Percentiles rank a stretch among this genome's conserved stretches.
These are phyloP conservation scores for Henckelia pumila DNA, from an alignment of 257 asterid genomes.

Conservation along the genomic window DNA sequence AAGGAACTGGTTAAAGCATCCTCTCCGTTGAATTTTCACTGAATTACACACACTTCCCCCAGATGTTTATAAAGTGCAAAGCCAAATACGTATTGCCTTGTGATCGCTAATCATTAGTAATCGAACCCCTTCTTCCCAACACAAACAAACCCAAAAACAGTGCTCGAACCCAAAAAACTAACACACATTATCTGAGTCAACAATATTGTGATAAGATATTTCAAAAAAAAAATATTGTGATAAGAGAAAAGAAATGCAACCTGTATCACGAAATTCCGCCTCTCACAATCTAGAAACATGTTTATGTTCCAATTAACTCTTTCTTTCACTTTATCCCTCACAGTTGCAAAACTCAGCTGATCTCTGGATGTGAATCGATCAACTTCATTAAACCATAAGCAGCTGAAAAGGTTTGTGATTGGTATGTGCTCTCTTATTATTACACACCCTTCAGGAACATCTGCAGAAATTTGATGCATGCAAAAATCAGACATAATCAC, in stretches of 20 bases:
- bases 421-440: conserved; percentile 85
- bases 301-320: conserved; percentile 65
- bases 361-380: conserved; percentile 95
- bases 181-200: neutral
- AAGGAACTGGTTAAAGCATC: neutral
- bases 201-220: conserved; percentile 4
- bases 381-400: conserved; percentile 97
- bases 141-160: neutral
- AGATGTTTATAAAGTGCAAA: neutral
- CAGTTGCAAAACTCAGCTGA: conserved; percentile 94
- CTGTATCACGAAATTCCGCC: conserved; percentile 91
- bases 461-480: conserved; percentile 46
- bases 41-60: neutral
- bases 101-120: neutral
- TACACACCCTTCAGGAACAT: conserved; percentile 99
- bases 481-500: conserved; percentile 19
- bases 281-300: conserved; percentile 95
- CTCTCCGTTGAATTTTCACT: neutral
- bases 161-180: neutral
- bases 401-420: conserved; percentile 85
- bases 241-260: conserved; percentile 33
- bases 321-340: conserved; percentile 74
- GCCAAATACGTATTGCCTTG: neutral
- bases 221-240: neutral
- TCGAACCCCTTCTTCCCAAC: neutral